Evolutionary conservation across 441 rosid genomes (phyloP).

Genomic region (Pelargonium myrrhifolium): DNA sequence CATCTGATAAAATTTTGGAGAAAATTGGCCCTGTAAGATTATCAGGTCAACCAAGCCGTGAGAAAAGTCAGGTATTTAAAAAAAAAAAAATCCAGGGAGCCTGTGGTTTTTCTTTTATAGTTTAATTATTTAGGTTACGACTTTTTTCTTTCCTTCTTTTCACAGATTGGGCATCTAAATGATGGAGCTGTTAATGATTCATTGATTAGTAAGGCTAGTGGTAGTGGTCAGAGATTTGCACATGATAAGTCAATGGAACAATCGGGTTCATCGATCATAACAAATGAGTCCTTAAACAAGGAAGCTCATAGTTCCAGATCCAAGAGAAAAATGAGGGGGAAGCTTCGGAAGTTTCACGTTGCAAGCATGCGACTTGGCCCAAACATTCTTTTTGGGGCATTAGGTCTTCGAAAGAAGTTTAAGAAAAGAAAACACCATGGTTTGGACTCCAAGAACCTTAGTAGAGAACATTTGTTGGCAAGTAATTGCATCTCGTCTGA

Average conservation of each 20-base stretch:
- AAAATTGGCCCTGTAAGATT: slow-evolving; percentile 5
- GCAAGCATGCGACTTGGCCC: slow-evolving; percentile 32
- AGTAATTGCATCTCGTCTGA: slow-evolving; percentile 21
- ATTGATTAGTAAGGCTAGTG: background rate
- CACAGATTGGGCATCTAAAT: too few species aligned
- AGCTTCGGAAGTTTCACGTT: slow-evolving; percentile 4
- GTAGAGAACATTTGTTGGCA: slow-evolving; percentile 32
- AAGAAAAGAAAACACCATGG: slow-evolving; percentile 32
- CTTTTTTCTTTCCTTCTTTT: too few species aligned
- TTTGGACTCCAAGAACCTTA: slow-evolving; percentile 17
- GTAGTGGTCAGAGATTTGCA: background rate
- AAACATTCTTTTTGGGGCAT: slow-evolving; percentile 27
- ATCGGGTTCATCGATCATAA: background rate
- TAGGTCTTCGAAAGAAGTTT: slow-evolving; percentile 30
- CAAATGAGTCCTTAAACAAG: background rate
- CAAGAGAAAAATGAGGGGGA: slow-evolving; percentile 9
- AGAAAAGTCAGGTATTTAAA: background rate
- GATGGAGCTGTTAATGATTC: background rate
- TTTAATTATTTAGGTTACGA: too few species aligned
- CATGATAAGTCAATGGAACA: slow-evolving; percentile 3
- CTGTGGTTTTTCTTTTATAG: too few species aligned
- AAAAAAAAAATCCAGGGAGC: too few species aligned
- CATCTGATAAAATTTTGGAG: slow-evolving; percentile 5
- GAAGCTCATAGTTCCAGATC: background rate
- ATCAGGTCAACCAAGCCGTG: background rate